phyloP scores from a whole-genome alignment of 352 stramenopile species.

The Phytophthora tubulina region DNA sequence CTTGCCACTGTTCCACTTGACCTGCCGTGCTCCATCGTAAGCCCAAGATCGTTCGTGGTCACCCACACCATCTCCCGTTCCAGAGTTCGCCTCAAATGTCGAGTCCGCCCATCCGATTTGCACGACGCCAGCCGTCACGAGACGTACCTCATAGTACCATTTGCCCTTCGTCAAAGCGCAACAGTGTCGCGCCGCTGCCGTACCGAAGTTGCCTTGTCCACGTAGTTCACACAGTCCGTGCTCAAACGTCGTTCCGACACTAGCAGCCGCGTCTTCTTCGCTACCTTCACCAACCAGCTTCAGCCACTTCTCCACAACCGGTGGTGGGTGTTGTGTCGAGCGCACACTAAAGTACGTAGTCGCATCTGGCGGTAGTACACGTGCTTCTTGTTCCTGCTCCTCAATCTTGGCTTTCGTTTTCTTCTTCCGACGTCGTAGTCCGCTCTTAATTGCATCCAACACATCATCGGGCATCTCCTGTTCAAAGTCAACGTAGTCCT shows the following conservation, averaged over 20 bases:
- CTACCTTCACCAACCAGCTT: slow-evolving; percentile 54
- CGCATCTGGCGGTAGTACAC: slow-evolving; percentile 41
- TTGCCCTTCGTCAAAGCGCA: slow-evolving; percentile 65
- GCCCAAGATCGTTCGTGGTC: slow-evolving; percentile 92
- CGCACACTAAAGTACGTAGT: slow-evolving; percentile 44
- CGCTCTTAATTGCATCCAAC: slow-evolving; percentile 72
- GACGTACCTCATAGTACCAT: slow-evolving; percentile 93
- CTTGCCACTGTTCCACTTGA: slow-evolving; percentile 86
- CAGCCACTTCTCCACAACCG: slow-evolving; percentile 46
- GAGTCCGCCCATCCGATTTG: slow-evolving; percentile 94
- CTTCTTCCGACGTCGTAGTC: slow-evolving; percentile 60
- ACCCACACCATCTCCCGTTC: slow-evolving; percentile 89
- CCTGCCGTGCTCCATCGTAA: slow-evolving; percentile 88
- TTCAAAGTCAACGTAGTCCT: slow-evolving; percentile 84
- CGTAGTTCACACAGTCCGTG: slow-evolving; percentile 80
- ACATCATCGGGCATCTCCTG: slow-evolving; percentile 71
- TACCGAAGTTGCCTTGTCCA: slow-evolving; percentile 82
- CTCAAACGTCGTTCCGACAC: slow-evolving; percentile 62
- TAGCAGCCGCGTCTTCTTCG: slow-evolving; percentile 17
- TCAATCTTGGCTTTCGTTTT: slow-evolving; percentile 38
- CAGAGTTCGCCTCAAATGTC: slow-evolving; percentile 80
- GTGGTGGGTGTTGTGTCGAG: slow-evolving; percentile 27
- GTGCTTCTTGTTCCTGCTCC: slow-evolving; percentile 26
- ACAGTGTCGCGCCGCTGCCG: slow-evolving; percentile 57
- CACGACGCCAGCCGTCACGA: slow-evolving; percentile 90